Base-by-base conservation (phyloP, 176 grass and related monocot genomes). In the Hyparrhenia diplandra region DNA sequence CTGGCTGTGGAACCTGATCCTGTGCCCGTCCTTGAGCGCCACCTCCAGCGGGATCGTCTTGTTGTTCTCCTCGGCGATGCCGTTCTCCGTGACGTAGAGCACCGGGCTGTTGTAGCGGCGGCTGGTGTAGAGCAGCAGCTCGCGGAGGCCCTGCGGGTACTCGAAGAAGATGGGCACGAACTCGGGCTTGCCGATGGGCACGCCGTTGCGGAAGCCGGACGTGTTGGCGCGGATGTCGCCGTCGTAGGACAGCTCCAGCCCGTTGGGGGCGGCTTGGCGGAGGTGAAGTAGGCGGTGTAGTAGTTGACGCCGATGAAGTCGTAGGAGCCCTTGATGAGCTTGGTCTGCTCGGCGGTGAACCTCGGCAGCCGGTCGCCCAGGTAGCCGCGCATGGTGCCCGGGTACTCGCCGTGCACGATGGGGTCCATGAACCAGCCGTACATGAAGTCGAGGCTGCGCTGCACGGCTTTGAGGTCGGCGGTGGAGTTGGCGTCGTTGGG, bases 241-340 rank as follows among this genome's bases (percentile, higher is more conserved):
- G 0, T 52, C 13, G 14, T 88, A 97, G 21, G 78, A 76, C 1
- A 21, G 10, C 1, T 47, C n/a, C 27, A 84, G 46, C 5, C 13
- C 21, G 64, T 85, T 84, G 37, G 41, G 36, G 83, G 47, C 8
- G 89, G 77, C 23, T 71, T 28, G 32, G n/a, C 23, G 47, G 35
- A 46, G 30, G 85, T 81, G 58, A 82, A 97, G 74, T 83, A 80
- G 12, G 89, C 20, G 12, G 91, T 91, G 77, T 91, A 97, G 69
- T 97, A 97, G 76, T 97, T 97, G 34, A 94, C 28, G 43, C 91
- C 91, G 54, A 94, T 24, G 78, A 94, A 97, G 75, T 97, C 89
- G 16, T 89, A 82, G 0, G 91, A 90, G 5, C 87, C 83, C 72
- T 77, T 90, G 6, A 94, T 2, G n/a, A 66, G 10, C 36, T 13